Base-by-base conservation (phyloP, 768 basidiomycete genomes). In the Lanmaoa rubissima region DNA sequence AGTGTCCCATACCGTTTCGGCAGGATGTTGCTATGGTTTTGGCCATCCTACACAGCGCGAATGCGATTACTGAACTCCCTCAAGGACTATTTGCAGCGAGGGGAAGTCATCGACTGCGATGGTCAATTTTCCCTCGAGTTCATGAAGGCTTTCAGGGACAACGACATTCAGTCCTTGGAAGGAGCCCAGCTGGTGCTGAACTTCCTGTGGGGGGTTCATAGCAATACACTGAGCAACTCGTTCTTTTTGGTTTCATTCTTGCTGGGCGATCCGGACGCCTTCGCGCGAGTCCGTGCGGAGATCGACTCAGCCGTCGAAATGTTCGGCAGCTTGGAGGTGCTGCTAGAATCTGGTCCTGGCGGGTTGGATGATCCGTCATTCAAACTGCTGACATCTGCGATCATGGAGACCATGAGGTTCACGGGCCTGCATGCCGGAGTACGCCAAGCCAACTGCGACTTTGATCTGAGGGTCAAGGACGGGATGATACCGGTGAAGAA, bases 231-330 rank as follows among this genome's bases (percentile, higher is more conserved):
- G 31, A 62, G 51, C 54, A 68, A 60, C 48, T 28, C 60, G 0
- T 60, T 63, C 38, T 65, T 68, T 17, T 46, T 57, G 24, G 36
- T 69, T 4, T 56, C 61, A 1, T 66, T 56, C 36, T 69, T 84
- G 26, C 70, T 83, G 35, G 73, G 75, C 47, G 66, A 78, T 53
- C 78, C 78, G 0, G 65, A 69, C n/a, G 75, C 71, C 1, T 70
- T 82, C 67, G 71, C 73, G 31, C 77, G 74, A 49, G 73, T 82
- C 6, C 77, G 78, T 2, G 67, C 70, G 5, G 80, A 84, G 55
- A 67, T 84, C 13, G 82, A 83, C 39, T 21, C 16, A 7, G 64
- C 59, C 1, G 49, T 69, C 7, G 28, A 55, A 31, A 60, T 35
- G 10, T 63, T 49, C 1, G 53, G 63, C 2, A 40, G 34, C 43